Base-by-base conservation (phyloP, 345 rosid species). In the Eucalyptus regnans region DNA sequence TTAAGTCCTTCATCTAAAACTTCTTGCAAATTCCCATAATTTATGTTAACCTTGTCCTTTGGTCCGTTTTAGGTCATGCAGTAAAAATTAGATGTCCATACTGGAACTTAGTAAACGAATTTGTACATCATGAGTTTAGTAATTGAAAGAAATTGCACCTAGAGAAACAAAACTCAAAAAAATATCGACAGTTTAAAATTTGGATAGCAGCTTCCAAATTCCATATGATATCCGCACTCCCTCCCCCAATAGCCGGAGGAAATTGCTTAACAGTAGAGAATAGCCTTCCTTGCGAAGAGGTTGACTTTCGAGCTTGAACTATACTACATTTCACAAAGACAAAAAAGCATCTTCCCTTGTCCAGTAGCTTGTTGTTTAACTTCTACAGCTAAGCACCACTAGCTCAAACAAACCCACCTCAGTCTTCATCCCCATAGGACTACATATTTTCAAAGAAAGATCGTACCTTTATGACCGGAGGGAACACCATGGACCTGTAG, bases 401-500 rank as follows among this genome's bases (percentile, higher is more conserved):
- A 76, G 83, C 48, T 76, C 83, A 76, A 20, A 76, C 83, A 76
- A 76, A 4, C 46, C 46, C 83, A 76, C 46, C 83, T 37, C 48
- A 76, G 23, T 37, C 48, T 37, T 20, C 48, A 76, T 76, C 48
- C 7, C 83, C 83, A 76, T 37, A 44, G 5, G 23, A 37, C 83
- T 71, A 6, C 83, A 37, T 37, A 71, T 37, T 71, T 71, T 43
- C 46, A 25, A 37, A 76, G 46, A 37, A 20, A 33, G 44, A 37
- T 76, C 27, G 10, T 92, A 95, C 99, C 98, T 95, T 90, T 91
- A 76, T 91, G 94, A 89, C 94, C 95, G 8, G 96, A 90, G 56
- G 98, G 98, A 90, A 96, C 93, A 87, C 98, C 99, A 90, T 95
- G 95, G 22, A 98, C 98, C 87, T 98, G 99, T 87, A 98, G 89